phyloP scores from a whole-genome alignment of 2,329 filamentous ascomycete genomes.

The Aschersonia sp. region DNA sequence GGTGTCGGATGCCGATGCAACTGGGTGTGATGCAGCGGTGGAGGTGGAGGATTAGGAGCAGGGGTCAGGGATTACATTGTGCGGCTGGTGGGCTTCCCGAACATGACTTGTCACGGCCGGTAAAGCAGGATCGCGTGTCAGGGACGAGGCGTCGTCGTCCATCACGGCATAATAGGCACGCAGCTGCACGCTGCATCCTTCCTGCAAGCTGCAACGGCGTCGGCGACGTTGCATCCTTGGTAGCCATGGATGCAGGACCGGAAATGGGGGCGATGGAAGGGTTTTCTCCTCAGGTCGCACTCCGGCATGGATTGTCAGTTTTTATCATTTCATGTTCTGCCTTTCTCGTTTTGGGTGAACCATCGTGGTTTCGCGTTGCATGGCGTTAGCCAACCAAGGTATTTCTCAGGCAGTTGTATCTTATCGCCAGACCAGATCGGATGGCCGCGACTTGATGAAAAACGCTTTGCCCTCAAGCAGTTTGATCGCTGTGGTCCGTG shows the following conservation, averaged over 20 bases:
- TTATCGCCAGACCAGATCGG: too few species aligned
- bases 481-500: conserved; percentile 2
- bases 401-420: too few species aligned
- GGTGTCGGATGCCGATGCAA: not conserved
- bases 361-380: too few species aligned
- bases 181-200: not conserved
- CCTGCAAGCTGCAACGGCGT: not conserved
- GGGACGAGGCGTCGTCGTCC: not conserved
- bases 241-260: not conserved
- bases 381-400: too few species aligned
- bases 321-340: too few species aligned
- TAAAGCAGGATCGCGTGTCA: not conserved
- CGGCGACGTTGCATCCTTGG: not conserved
- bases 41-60: not conserved
- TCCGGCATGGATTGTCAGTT: too few species aligned
- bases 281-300: too few species aligned
- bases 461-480: not conserved
- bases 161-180: not conserved
- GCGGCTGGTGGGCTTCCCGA: conserved; percentile 1
- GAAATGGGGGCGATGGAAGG: too few species aligned
- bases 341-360: too few species aligned
- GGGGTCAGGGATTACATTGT: not conserved
- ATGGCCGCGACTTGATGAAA: not conserved
- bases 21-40: not conserved
- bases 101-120: not conserved